phyloP scores from a whole-genome alignment of 345 rosid genomes.

The Eucalyptus viminalis region DNA sequence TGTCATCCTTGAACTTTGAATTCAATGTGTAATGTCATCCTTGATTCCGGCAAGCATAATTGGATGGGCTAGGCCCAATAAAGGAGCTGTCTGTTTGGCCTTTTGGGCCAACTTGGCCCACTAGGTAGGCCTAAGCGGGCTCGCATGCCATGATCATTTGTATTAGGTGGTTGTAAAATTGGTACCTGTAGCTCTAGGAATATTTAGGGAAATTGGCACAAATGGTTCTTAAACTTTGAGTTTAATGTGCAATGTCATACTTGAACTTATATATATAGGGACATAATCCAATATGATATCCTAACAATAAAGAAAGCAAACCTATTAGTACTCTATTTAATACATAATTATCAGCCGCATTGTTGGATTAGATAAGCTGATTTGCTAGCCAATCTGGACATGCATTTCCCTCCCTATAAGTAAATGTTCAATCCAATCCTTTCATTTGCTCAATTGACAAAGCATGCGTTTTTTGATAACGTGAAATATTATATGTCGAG shows the following conservation, averaged over 20 bases:
- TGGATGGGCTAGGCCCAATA: background rate
- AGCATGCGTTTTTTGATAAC: rapidly evolving
- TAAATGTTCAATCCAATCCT: background rate
- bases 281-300: too few relatives aligned
- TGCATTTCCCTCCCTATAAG: background rate
- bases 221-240: background rate
- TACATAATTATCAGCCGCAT: background rate
- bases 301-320: background rate
- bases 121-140: background rate
- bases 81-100: background rate
- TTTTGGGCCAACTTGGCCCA: background rate
- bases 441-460: background rate
- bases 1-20: too few relatives aligned
- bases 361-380: too few relatives aligned
- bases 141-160: background rate
- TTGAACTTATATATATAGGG: too few relatives aligned
- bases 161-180: background rate
- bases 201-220: background rate
- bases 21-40: too few relatives aligned
- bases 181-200: background rate
- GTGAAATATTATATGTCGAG: background rate
- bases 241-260: background rate
- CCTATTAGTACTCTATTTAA: background rate
- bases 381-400: background rate
- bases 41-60: background rate